Conservation (phyloP, 768 basidiomycete genomes). For the Lactifluus echinatus region DNA sequence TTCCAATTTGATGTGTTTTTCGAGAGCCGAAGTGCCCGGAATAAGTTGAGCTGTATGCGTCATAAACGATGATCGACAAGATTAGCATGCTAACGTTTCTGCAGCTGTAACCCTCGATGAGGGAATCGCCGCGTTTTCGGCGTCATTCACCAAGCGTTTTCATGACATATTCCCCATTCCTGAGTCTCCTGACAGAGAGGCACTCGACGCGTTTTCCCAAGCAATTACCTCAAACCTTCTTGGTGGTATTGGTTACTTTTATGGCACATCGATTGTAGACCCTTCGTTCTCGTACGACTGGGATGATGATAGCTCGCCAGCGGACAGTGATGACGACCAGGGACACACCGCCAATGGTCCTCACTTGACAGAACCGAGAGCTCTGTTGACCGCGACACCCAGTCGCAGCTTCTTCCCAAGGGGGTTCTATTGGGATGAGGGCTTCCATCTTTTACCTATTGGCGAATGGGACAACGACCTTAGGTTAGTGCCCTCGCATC, state of each 20-base stretch:
- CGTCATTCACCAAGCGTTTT: conserved; percentile 61
- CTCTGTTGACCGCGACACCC: conserved; percentile 84
- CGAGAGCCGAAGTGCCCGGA: conserved; percentile 63
- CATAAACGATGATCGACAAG: neutral
- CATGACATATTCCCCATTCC: conserved; percentile 60
- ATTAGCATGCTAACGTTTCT: neutral
- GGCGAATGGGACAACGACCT: conserved; percentile 92
- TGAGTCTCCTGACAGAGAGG: conserved; percentile 38
- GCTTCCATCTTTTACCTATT: conserved; percentile 89
- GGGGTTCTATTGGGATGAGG: conserved; percentile 99
- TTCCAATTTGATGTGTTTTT: conserved; percentile 90
- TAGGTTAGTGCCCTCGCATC: conserved; percentile 33
- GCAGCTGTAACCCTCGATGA: conserved; percentile 57
- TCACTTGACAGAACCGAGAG: conserved; percentile 61
- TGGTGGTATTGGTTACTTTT: conserved; percentile 93
- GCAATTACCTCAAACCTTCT: conserved; percentile 85
- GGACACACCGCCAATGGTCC: conserved; percentile 42
- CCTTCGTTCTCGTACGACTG: conserved; percentile 81
- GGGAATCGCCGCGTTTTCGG: conserved; percentile 58
- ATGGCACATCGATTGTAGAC: conserved; percentile 84
- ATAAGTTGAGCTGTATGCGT: conserved; percentile 53
- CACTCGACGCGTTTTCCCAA: conserved; percentile 68
- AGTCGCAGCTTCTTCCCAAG: conserved; percentile 96
- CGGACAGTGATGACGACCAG: conserved; percentile 37
- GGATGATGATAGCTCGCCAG: conserved; percentile 54